Percentiles rank a stretch among this genome's conserved stretches.
These are phyloP conservation scores for Pyrenophora seminiperda DNA, from an alignment of 2,329 filamentous ascomycete genomes.

Conservation along the genomic window DNA sequence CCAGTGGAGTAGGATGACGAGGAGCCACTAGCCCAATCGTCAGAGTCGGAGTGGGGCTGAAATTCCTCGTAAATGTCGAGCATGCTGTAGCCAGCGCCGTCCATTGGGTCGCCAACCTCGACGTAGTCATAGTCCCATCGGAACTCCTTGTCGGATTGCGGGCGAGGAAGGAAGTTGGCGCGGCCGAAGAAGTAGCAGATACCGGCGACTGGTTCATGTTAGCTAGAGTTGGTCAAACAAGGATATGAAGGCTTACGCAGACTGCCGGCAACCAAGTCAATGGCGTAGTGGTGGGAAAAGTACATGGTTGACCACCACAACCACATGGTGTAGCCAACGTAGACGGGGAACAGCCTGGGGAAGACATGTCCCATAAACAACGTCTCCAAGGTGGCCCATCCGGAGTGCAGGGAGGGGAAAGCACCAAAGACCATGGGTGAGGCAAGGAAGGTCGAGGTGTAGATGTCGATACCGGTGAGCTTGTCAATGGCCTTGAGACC, in stretches of 20 bases:
- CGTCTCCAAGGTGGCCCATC: constrained; percentile 84
- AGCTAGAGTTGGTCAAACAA: constrained; percentile 15
- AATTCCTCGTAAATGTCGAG: constrained; percentile 62
- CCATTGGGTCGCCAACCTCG: constrained; percentile 72
- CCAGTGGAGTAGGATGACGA: constrained; percentile 75
- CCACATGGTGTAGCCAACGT: constrained; percentile 85
- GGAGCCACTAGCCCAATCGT: constrained; percentile 89
- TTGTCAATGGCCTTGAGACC: constrained; percentile 87
- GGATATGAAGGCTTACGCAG: constrained; percentile 53
- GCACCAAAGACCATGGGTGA: constrained; percentile 93
- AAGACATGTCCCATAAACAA: constrained; percentile 94
- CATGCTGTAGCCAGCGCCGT: constrained; percentile 57
- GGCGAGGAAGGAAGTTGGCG: constrained; percentile 77
- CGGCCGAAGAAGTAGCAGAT: constrained; percentile 82
- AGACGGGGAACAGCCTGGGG: constrained; percentile 78
- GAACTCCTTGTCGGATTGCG: constrained; percentile 82
- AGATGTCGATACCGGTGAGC: constrained; percentile 88
- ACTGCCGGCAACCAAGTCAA: constrained; percentile 87
- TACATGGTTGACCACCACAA: constrained; percentile 99
- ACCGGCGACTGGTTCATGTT: constrained; percentile 59
- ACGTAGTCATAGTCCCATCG: constrained; percentile 97
- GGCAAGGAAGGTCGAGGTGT: constrained; percentile 88
- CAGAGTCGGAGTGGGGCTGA: constrained; percentile 66
- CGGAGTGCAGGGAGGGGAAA: constrained; percentile 91
- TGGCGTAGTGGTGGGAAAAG: constrained; percentile 93